These are phyloP conservation scores for Auricularia heimuer DNA, from an alignment of 768 basidiomycete species.

Conservation along the genomic window DNA sequence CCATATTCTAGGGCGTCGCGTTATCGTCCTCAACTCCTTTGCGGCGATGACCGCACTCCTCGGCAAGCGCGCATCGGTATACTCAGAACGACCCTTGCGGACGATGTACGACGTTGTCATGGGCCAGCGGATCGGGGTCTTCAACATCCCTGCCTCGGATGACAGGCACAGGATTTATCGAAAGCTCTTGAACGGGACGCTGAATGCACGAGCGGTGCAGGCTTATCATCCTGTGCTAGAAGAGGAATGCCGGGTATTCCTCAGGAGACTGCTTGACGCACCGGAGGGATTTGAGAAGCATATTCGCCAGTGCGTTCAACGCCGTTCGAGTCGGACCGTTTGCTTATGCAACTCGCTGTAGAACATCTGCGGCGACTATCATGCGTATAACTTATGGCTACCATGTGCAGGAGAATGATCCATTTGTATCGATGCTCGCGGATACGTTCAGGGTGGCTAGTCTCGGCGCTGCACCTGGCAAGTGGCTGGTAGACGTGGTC, in stretches of 20 bases:
- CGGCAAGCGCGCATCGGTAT: background rate
- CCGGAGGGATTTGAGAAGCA: constrained; percentile 29
- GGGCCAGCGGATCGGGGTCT: no score
- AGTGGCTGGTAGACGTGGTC: constrained; percentile 12
- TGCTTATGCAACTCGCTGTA: background rate
- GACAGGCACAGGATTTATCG: constrained; percentile 31
- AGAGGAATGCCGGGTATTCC: constrained; percentile 25
- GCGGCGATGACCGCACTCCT: background rate
- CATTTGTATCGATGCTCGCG: background rate
- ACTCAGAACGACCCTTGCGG: background rate
- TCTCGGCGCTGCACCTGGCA: constrained; percentile 6
- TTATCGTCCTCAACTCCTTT: background rate
- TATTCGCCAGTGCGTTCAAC: constrained; percentile 26
- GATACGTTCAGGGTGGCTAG: background rate
- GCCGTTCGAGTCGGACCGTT: background rate
- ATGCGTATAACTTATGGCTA: background rate
- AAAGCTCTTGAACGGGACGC: constrained; percentile 27
- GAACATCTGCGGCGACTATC: background rate
- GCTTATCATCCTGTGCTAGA: constrained; percentile 28
- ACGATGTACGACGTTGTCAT: no score
- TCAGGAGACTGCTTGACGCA: constrained; percentile 21
- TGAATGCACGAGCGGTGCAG: constrained; percentile 27
- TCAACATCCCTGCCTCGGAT: background rate
- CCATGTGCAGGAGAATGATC: background rate
- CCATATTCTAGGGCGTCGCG: background rate